Conservation (phyloP, 2,329 filamentous ascomycete species). For the Colletotrichum scovillei region DNA sequence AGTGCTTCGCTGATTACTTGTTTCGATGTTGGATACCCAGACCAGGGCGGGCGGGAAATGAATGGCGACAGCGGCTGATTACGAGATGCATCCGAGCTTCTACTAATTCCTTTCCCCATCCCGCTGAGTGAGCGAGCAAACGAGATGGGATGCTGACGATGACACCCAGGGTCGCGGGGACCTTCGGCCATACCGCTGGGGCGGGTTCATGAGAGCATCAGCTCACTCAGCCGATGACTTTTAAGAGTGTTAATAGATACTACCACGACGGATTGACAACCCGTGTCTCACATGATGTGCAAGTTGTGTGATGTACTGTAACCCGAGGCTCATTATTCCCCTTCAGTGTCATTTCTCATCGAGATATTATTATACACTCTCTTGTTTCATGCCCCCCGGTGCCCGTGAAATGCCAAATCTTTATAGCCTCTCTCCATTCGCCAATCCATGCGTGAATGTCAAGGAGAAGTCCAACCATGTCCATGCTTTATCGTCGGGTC, state of each 20-base stretch:
- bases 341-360: conserved; percentile 27
- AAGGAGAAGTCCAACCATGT: conserved; percentile 7
- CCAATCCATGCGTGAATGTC: conserved; percentile 31
- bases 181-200: too few relatives aligned
- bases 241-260: not conserved
- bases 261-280: not conserved
- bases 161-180: not conserved
- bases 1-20: not conserved
- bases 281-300: too few relatives aligned
- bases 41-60: not conserved
- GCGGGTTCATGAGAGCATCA: not conserved
- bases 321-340: conserved; percentile 17
- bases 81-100: not conserved
- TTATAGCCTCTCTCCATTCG: conserved; percentile 16
- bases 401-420: conserved; percentile 26
- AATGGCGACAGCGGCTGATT: not conserved
- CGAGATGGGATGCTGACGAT: not conserved
- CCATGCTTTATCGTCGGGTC: conserved; percentile 34
- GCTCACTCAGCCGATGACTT: not conserved
- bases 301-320: not conserved
- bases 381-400: conserved; percentile 18
- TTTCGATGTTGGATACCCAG: not conserved
- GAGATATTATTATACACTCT: conserved; percentile 35
- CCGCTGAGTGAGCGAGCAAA: not conserved
- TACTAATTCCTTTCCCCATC: too few relatives aligned